These are phyloP conservation scores for Penicillium nordicum DNA, from an alignment of 2,329 filamentous ascomycete species.

Conservation along the genomic window DNA sequence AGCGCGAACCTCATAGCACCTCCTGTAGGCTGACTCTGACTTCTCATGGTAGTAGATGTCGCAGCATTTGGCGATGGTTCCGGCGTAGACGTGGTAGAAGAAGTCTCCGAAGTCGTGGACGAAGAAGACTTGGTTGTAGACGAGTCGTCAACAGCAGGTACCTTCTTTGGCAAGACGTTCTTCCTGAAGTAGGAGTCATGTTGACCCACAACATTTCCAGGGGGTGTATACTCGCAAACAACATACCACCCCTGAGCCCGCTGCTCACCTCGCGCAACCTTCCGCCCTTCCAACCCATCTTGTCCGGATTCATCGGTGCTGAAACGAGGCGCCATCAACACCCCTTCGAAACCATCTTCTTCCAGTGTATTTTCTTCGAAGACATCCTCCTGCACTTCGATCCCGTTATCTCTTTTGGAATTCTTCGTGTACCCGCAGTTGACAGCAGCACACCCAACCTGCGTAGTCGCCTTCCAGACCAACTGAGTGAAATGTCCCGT, in stretches of 20 bases:
- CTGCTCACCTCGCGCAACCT: background rate
- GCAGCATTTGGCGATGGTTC: slow-evolving; percentile 16
- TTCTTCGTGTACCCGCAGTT: slow-evolving; percentile 39
- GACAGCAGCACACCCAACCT: slow-evolving; percentile 55
- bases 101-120: slow-evolving; percentile 8
- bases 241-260: slow-evolving; percentile 58
- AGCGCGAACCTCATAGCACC: slow-evolving; percentile 5
- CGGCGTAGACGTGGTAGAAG: slow-evolving; percentile 8
- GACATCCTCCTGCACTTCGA: background rate
- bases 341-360: slow-evolving; percentile 22
- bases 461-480: slow-evolving; percentile 63
- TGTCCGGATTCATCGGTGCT: background rate
- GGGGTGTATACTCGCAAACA: slow-evolving; percentile 67
- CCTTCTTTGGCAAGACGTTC: slow-evolving; percentile 27
- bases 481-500: slow-evolving; percentile 73
- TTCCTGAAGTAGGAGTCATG: slow-evolving; percentile 29
- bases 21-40: slow-evolving; percentile 4
- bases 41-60: background rate
- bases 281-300: background rate
- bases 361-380: slow-evolving; percentile 14
- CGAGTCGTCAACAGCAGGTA: slow-evolving; percentile 6
- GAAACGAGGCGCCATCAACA: slow-evolving; percentile 11
- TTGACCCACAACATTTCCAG: slow-evolving; percentile 56
- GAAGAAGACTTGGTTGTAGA: slow-evolving; percentile 20
- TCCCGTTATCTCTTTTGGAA: slow-evolving; percentile 1